These are phyloP conservation scores for Sicyos edulis DNA, from an alignment of 306 rosid genomes.

Conservation along the genomic window DNA sequence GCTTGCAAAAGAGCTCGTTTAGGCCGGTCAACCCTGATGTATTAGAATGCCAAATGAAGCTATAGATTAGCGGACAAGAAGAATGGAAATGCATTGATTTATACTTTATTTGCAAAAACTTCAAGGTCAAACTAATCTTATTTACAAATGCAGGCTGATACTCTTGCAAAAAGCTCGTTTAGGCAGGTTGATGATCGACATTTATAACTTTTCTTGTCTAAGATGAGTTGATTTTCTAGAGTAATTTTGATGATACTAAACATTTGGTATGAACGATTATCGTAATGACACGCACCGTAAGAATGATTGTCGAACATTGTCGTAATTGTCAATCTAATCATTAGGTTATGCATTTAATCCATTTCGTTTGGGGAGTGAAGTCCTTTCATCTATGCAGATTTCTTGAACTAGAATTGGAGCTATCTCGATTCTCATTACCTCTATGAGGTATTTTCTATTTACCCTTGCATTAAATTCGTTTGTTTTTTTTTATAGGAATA, in stretches of 20 bases:
- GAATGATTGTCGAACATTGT: neutral
- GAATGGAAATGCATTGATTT: neutral
- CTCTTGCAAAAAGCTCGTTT: neutral
- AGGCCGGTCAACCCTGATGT: neutral
- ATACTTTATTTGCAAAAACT: neutral
- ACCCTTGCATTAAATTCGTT: neutral
- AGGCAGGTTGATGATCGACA: neutral
- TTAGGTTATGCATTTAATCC: neutral
- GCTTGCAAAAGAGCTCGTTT: neutral
- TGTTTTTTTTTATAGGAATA: neutral
- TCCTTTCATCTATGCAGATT: neutral
- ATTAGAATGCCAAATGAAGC: no score
- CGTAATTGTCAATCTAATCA: neutral
- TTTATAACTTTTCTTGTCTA: neutral
- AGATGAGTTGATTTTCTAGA: neutral
- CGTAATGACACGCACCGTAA: neutral
- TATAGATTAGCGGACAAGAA: no score
- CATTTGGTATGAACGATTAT: neutral
- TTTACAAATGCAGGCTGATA: slow-evolving; percentile 6
- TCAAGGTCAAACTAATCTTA: neutral
- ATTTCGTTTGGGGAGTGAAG: neutral
- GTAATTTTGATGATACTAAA: neutral
- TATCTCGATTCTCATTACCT: neutral
- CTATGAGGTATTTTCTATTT: neutral
- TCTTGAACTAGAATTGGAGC: neutral